Evolutionary conservation across 257 asterid species (phyloP).

Genomic region (Coffea canephora): DNA sequence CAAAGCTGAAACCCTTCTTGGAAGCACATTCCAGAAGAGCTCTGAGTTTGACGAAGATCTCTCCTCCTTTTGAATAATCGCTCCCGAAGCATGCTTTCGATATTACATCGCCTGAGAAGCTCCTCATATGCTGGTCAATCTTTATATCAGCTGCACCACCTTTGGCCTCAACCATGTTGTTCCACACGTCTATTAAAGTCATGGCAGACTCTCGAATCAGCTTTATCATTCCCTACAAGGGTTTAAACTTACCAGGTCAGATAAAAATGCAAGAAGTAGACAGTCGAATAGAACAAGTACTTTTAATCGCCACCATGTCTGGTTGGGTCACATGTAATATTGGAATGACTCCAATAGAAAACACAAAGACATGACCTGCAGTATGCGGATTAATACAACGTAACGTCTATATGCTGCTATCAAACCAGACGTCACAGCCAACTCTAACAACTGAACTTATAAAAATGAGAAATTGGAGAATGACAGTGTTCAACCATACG

Average conservation of each 20-base stretch:
- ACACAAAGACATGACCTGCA: constrained; percentile 41
- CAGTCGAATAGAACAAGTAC: neutral
- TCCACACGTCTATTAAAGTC: neutral
- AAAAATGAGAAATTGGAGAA: neutral
- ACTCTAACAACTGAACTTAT: no score
- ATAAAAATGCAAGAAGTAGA: neutral
- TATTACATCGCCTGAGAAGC: constrained; percentile 39
- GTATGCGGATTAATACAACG: constrained; percentile 13
- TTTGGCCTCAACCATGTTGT: constrained; percentile 6
- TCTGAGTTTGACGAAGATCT: constrained; percentile 34
- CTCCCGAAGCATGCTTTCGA: constrained; percentile 48
- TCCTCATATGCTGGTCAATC: constrained; percentile 12
- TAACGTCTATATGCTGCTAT: no score
- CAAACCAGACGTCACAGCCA: no score
- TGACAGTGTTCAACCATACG: no score
- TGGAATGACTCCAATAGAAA: constrained; percentile 28
- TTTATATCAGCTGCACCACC: constrained; percentile 32
- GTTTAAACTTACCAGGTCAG: neutral
- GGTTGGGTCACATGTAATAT: constrained; percentile 33
- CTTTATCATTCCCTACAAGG: constrained; percentile 11
- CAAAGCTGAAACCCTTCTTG: constrained; percentile 3
- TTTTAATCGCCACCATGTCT: constrained; percentile 27
- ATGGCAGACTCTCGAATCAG: constrained; percentile 14
- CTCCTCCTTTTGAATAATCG: constrained; percentile 32
- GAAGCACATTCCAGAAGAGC: constrained; percentile 26